Conservation (phyloP, 2,329 filamentous ascomycete species). For the Neonectria faginata region DNA sequence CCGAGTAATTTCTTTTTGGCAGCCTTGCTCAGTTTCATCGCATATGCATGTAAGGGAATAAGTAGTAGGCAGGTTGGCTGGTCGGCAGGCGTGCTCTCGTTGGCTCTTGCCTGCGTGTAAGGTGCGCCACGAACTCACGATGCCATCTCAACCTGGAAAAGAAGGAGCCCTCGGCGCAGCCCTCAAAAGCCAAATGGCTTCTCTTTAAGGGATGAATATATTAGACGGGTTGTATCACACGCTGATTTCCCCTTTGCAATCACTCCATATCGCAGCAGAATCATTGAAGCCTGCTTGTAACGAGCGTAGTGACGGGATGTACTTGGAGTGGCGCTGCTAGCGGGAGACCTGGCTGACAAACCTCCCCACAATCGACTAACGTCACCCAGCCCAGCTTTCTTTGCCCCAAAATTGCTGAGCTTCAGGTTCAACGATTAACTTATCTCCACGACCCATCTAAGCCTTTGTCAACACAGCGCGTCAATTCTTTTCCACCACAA, state of each 20-base stretch:
- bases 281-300: background rate
- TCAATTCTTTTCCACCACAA: background rate
- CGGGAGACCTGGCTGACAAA: slow-evolving; percentile 31
- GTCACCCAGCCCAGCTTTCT: slow-evolving; percentile 19
- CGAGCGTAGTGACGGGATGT: background rate
- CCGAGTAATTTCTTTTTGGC: background rate
- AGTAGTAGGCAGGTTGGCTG: background rate
- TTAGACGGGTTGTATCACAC: background rate
- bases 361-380: slow-evolving; percentile 18
- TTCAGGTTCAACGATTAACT: slow-evolving; percentile 7
- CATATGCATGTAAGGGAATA: background rate
- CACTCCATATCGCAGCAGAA: background rate
- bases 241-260: background rate
- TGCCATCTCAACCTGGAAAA: background rate
- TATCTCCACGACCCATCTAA: background rate
- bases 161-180: background rate
- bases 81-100: background rate
- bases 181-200: background rate
- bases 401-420: slow-evolving; percentile 24
- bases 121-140: background rate
- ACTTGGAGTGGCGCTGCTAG: slow-evolving; percentile 22
- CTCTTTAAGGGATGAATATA: background rate
- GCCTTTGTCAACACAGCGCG: slow-evolving; percentile 7
- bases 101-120: background rate
- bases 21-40: background rate